phyloP scores from a whole-genome alignment of 352 stramenopile species.

The Albugo laibachii region DNA sequence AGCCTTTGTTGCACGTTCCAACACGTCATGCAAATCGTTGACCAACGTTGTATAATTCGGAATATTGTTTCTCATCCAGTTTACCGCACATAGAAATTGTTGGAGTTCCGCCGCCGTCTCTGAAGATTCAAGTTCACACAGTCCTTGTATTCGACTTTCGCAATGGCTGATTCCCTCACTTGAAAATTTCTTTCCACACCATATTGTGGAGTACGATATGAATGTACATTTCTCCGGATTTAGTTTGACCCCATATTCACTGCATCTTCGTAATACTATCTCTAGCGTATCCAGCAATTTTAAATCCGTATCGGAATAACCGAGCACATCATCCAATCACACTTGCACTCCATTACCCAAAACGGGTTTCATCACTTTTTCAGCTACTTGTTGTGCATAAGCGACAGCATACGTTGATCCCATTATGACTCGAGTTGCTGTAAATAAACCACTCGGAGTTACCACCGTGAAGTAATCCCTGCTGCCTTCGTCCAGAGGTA shows the following conservation, averaged over 20 bases:
- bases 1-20: conserved; percentile 5
- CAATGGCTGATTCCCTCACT: too few species aligned
- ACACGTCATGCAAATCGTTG: conserved; percentile 2
- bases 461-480: conserved; percentile 10
- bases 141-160: conserved; percentile 1
- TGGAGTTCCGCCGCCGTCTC: conserved; percentile 9
- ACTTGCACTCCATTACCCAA: not conserved
- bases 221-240: not conserved
- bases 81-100: conserved; percentile 13
- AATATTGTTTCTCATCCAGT: conserved; percentile 18
- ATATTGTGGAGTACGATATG: not conserved
- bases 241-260: conserved; percentile 1
- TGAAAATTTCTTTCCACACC: not conserved
- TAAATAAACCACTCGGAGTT: conserved; percentile 4
- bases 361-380: not conserved
- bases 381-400: conserved; percentile 2
- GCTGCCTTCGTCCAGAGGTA: conserved; percentile 1
- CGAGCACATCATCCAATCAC: not conserved
- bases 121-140: conserved; percentile 2
- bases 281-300: not conserved
- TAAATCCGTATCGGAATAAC: not conserved
- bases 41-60: conserved; percentile 8
- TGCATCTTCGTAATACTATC: not conserved
- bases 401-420: conserved; percentile 6
- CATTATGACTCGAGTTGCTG: conserved; percentile 9